Evolutionary conservation across 2,329 filamentous ascomycete species (phyloP), one percentile per base, ranked within the genome.

Genomic region (Neofusicoccum laricinum): DNA sequence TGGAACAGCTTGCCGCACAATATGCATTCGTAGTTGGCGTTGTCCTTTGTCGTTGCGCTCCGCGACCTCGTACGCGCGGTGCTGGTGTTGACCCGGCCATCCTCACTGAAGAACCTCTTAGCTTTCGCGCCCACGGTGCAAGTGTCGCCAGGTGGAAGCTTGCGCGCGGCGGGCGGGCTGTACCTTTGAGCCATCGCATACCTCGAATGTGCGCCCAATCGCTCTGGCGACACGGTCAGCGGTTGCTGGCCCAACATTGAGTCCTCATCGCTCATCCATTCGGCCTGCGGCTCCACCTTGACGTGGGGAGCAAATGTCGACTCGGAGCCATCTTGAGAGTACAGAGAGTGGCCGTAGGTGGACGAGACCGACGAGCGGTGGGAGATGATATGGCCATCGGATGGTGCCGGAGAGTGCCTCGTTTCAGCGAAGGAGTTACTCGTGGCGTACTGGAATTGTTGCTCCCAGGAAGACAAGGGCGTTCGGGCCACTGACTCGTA

Each of bases 1-100:
- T 91, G 91, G 74, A 96, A 96, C 15, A 89, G 84, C 75, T 90
- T 91, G 6, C 89, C 88, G 72, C 93, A 97, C 1, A 88, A 82
- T 65, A 87, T 83, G 73, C 93, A 96, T 67, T 85, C 82, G 75
- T 86, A 90, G 69, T 88, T 91, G 63, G 89, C 90, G 69, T 91
- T 88, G 67, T 89, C 88, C 65, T 84, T 85, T 17, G 88, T 87
- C 2, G 86, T 89, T 21, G 58, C 66, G 15, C 66, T 68, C 49
- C 69, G 67, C 14, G 55, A 53, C 40, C 64, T 49, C 41, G 58
- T 65, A 12, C 64, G 43, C 17, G 38, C 50, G 5, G 57, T 65
- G 48, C 57, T 57, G 7, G 57, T 61, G 41, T 62, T 65, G 40
- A 65, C 38, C n/a, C 12, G 40, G 6, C n/a, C 14, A 8, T 15